Base-by-base conservation (phyloP, 2,329 filamentous ascomycete genomes). In the Fusarium irregulare region DNA sequence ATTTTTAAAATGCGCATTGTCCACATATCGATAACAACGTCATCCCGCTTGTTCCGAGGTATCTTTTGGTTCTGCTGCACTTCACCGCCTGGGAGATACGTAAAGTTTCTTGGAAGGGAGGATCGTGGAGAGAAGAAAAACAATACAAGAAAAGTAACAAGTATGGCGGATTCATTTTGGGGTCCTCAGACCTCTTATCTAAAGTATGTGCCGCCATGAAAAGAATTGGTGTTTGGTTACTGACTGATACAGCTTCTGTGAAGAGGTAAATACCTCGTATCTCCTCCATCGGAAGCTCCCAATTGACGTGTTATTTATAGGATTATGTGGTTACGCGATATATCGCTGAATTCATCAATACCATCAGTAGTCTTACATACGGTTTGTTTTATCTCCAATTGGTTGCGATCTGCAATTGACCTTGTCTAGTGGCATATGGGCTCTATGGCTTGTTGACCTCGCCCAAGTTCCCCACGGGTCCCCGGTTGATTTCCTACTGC, bases 341-440 rank as follows among this genome's bases (percentile, higher is more conserved):
- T 32, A 73, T 83, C 21, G 82, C 80, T 7, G 82, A 84, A 50
- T 83, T 84, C 40, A 79, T 83, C 68, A 84, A 84, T 61, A 83
- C 81, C 1, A 64, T 83, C 3, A 83, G 81, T 58, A 84, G 81
- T 56, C 64, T 81, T 1, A 68, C 78, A 6, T 83, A 79, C 53
- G 76, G 77, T 78, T 14, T 14, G 77, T 71, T 3, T 11, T 7
- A 71, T 69, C 2, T 11, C 4, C 1, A 4, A 6, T 1, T 2
- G 1, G 16, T 23, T 6, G 4, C 4, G 40, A 7, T 21, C 20
- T 28, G 8, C 21, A 40, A 60, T 30, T 63, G 25, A 55, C 44
- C 23, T 42, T 25, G 7, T 9, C 13, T 53, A 82, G 81, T 81
- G 23, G 51, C 74, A 9, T 83, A 79, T 56, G 81, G 81, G 11